These are phyloP conservation scores for Chaetomiaceae sp. DNA, from an alignment of 2,329 filamentous ascomycete species.

Conservation along the genomic window DNA sequence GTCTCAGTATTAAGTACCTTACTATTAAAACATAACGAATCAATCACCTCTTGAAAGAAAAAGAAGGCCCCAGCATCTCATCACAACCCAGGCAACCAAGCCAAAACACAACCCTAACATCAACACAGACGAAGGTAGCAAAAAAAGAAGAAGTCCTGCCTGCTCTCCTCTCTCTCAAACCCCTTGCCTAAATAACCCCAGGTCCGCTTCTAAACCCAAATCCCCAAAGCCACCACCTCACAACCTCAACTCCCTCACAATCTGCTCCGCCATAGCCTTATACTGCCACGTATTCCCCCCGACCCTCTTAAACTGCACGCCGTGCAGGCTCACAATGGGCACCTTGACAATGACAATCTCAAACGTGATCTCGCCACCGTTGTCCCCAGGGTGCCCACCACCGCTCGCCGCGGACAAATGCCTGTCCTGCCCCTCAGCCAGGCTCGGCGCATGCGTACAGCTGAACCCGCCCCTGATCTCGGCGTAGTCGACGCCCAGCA, in stretches of 20 bases:
- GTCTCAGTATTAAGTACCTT: conserved; percentile 16
- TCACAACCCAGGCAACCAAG: neutral
- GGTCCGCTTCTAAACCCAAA: no score
- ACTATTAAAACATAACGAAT: conserved; percentile 14
- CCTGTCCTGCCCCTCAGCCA: conserved; percentile 51
- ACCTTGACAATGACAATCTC: conserved; percentile 98
- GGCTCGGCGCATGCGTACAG: conserved; percentile 83
- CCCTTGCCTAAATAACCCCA: neutral
- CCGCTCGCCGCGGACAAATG: neutral
- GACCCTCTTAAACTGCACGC: conserved; percentile 97
- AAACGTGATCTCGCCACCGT: conserved; percentile 86
- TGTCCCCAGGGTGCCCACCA: conserved; percentile 9
- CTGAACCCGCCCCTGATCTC: conserved; percentile 94
- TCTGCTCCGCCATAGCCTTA: conserved; percentile 96
- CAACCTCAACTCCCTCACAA: conserved; percentile 78
- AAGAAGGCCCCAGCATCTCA: neutral
- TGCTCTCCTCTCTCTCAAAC: no score
- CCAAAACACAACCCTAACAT: neutral
- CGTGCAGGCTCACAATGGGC: conserved; percentile 84
- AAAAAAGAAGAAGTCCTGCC: neutral
- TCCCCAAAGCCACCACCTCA: conserved; percentile 33
- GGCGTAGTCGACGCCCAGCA: conserved; percentile 82
- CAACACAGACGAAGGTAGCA: neutral
- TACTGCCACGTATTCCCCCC: conserved; percentile 97
- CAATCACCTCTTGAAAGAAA: neutral